Base-by-base conservation (phyloP, 495 filamentous ascomycete species). In the Podospora australis region DNA sequence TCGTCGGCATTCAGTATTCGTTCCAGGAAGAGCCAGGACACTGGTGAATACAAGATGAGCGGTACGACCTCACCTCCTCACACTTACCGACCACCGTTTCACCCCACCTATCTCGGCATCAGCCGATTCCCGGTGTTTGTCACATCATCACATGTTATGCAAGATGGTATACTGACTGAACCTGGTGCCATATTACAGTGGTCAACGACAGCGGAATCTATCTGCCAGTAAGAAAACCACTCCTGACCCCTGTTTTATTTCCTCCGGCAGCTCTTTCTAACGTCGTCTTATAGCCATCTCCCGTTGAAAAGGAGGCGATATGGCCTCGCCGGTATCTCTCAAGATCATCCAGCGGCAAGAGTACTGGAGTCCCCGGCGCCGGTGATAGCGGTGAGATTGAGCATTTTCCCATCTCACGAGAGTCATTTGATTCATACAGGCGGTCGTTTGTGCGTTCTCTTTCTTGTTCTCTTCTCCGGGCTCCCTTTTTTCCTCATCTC, bases 151-250 rank as follows among this genome's bases (percentile, higher is more conserved):
- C n/a, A n/a, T n/a, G n/a, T n/a, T n/a, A n/a, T n/a, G n/a, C n/a
- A n/a, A n/a, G n/a, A n/a, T n/a, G n/a, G n/a, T n/a, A n/a, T n/a
- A n/a, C n/a, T n/a, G n/a, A n/a, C n/a, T n/a, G n/a, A n/a, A n/a
- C n/a, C n/a, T n/a, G n/a, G n/a, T n/a, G n/a, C n/a, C 23, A 3
- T 41, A 8, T 49, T 47, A 11, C 62, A 98, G 92, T 96, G 29
- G 91, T 98, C 62, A 92, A 96, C 68, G 91, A 92, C 64, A 91
- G 88, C 68, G 92, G 92, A 38, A 87, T 96, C 45, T 98, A 96
- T 69, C 83, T 97, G 53, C 92, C 92, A 64, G 90, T 95, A 82
- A 59, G 72, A 51, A 8, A 32, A 17, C 8, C 6, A 45, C 21
- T 29, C 21, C 21, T 10, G 29, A 39, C 16, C 14, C 21, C 34